Evolutionary conservation across 495 filamentous ascomycete species (phyloP).

Genomic region (Polyplosphaeria fusca): DNA sequence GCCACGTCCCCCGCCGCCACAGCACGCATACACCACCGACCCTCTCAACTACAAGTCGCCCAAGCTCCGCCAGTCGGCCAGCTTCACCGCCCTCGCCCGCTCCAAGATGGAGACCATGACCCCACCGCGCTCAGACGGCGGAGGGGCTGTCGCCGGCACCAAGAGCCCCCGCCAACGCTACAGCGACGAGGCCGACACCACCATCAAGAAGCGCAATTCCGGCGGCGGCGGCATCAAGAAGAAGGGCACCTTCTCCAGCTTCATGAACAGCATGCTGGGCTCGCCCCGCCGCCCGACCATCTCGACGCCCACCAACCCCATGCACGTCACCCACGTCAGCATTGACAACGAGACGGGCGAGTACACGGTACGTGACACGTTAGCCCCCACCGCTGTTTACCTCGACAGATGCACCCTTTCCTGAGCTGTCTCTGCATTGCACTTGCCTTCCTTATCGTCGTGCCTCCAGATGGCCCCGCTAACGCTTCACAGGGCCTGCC

Average conservation of each 20-base stretch:
- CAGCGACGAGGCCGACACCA: conserved; percentile 72
- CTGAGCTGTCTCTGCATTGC: neutral
- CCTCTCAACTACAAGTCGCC: conserved; percentile 36
- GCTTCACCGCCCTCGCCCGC: conserved; percentile 63
- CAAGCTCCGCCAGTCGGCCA: conserved; percentile 73
- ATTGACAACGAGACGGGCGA: conserved; percentile 96
- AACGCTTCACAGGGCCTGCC: conserved; percentile 67
- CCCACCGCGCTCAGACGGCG: conserved; percentile 48
- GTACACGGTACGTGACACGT: conserved; percentile 73
- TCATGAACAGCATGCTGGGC: conserved; percentile 89
- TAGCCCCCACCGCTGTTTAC: neutral
- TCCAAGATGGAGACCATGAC: conserved; percentile 56
- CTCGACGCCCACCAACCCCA: conserved; percentile 92
- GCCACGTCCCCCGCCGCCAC: neutral
- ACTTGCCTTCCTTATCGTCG: conserved; percentile 2
- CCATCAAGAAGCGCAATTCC: conserved; percentile 40
- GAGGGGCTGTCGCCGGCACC: conserved; percentile 35
- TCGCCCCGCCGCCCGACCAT: conserved; percentile 89
- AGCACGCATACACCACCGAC: conserved; percentile 18
- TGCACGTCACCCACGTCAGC: conserved; percentile 96
- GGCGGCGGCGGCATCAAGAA: conserved; percentile 63
- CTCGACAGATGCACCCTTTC: no score
- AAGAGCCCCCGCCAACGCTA: conserved; percentile 66
- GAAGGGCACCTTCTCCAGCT: conserved; percentile 91
- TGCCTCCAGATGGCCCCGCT: neutral